phyloP scores from a whole-genome alignment of 1,139 yeast species.

The Hansenula sp. region DNA sequence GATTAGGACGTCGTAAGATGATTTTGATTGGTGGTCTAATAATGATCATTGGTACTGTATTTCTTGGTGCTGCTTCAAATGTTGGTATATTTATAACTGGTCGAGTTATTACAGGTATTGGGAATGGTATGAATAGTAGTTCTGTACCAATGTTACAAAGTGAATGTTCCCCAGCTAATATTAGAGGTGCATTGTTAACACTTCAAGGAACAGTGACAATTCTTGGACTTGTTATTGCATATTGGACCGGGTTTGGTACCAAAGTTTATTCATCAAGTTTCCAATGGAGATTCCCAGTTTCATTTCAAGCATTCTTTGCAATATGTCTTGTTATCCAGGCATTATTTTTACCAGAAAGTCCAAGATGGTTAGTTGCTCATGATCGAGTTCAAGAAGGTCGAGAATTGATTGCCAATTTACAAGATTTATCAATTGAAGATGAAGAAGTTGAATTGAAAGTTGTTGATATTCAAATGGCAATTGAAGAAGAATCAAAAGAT shows the following conservation, averaged over 20 bases:
- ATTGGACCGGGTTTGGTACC: conserved; percentile 77
- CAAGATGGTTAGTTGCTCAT: conserved; percentile 65
- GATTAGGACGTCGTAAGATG: conserved; percentile 61
- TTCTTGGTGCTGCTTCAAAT: conserved; percentile 54
- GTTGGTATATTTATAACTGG: conserved; percentile 70
- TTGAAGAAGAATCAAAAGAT: conserved; percentile 8
- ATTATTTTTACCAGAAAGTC: conserved; percentile 59
- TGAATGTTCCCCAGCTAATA: conserved; percentile 67
- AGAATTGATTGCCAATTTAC: conserved; percentile 4
- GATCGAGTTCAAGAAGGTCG: conserved; percentile 48
- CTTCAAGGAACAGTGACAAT: conserved; percentile 71
- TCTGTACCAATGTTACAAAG: conserved; percentile 82
- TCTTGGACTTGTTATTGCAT: conserved; percentile 66
- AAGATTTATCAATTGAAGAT: conserved; percentile 1
- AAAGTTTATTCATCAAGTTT: conserved; percentile 50
- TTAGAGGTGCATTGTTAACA: conserved; percentile 68
- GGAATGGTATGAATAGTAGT: conserved; percentile 75
- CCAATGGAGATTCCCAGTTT: conserved; percentile 46
- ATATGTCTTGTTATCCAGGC: conserved; percentile 26
- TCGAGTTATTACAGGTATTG: conserved; percentile 70
- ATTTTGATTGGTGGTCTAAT: conserved; percentile 55
- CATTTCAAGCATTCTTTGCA: conserved; percentile 40
- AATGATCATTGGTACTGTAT: conserved; percentile 59
- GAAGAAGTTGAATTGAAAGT: conserved; percentile 3
- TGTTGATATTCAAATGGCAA: conserved; percentile 6